Base-by-base conservation (phyloP, 2,329 filamentous ascomycete species). In the Cladophialophora bantiana region DNA sequence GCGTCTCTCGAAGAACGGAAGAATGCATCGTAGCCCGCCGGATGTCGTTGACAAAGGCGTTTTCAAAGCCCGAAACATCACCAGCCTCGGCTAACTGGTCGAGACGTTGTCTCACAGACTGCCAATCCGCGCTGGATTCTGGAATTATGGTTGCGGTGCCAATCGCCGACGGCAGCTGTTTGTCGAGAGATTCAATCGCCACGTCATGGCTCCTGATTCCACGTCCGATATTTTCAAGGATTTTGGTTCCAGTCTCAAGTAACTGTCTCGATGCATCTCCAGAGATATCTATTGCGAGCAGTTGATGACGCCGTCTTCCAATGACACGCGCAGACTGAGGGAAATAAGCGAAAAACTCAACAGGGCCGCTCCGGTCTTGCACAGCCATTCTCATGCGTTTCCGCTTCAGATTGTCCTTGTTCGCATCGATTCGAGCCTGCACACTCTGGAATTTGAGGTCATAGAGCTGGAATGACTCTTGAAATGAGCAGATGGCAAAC, bases 361-460 rank as follows among this genome's bases (percentile, higher is more conserved):
- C 73, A 9, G 74, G 73, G 12, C 71, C 71, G 65, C 72, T 74
- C 45, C 63, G 58, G 54, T 61, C 57, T 20, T 71, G 69, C 63
- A 65, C 52, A 9, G 57, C 54, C 42, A 60, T 65, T 48, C 56
- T 45, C n/a, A 60, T 61, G 7, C 68, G 68, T 66, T 72, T 73
- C 48, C 70, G 65, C 55, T 72, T 72, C n/a, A 70, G 61, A 38
- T 59, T 68, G 4, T 60, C 45, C n/a, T 52, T 78, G 73, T n/a
- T 71, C 59, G 77, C 65, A 13, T 77, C 67, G 59, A 81, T 77
- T 61, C 77, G 78, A 60, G 79, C 78, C 68, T 82, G 81, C 13
- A 82, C 74, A 1, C 81, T 81, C 67, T 79, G 77, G 69, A 81
- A 83, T 56, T 80, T 78, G n/a, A 81, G 78, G 69, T 83, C 80